phyloP scores from a whole-genome alignment of 1,284 basidiomycete species.

The Tranzscheliella williamsii region DNA sequence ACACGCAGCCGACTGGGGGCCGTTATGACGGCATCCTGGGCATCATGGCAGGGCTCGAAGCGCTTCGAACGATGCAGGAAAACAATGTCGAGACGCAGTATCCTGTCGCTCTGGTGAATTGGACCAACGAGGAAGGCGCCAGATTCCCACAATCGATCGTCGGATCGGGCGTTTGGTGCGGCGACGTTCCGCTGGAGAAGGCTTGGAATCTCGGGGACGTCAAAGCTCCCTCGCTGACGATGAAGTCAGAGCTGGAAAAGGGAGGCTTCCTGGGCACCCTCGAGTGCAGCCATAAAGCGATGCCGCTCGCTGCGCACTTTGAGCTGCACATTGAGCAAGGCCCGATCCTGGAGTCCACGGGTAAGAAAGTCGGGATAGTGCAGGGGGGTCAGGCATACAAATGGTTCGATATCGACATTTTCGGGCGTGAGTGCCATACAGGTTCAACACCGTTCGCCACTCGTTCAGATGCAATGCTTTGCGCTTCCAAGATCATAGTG shows the following conservation, averaged over 20 bases:
- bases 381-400: slow-evolving; percentile 36
- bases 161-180: slow-evolving; percentile 54
- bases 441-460: slow-evolving; percentile 33
- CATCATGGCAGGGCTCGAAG: slow-evolving; percentile 32
- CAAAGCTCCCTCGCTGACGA: slow-evolving; percentile 16
- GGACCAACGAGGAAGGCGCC: slow-evolving; percentile 38
- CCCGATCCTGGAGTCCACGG: slow-evolving; percentile 23
- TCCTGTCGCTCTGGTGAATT: slow-evolving; percentile 24
- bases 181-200: slow-evolving; percentile 24
- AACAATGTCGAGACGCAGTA: slow-evolving; percentile 11
- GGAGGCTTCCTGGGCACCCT: slow-evolving; percentile 22
- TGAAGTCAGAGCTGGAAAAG: slow-evolving; percentile 28
- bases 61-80: slow-evolving; percentile 21
- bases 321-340: slow-evolving; percentile 41
- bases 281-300: slow-evolving; percentile 23
- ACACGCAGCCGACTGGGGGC: slow-evolving; percentile 33
- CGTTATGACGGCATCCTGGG: slow-evolving; percentile 34
- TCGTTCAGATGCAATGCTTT: slow-evolving; percentile 31
- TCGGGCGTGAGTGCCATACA: slow-evolving; percentile 26
- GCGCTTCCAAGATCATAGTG: slow-evolving; percentile 27
- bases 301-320: slow-evolving; percentile 29
- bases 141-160: slow-evolving; percentile 43
- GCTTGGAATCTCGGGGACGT: slow-evolving; percentile 26
- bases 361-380: slow-evolving; percentile 23
- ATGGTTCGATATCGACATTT: slow-evolving; percentile 34